Evolutionary conservation across 495 filamentous ascomycete genomes (phyloP).

Genomic region (Neurospora cerealis): DNA sequence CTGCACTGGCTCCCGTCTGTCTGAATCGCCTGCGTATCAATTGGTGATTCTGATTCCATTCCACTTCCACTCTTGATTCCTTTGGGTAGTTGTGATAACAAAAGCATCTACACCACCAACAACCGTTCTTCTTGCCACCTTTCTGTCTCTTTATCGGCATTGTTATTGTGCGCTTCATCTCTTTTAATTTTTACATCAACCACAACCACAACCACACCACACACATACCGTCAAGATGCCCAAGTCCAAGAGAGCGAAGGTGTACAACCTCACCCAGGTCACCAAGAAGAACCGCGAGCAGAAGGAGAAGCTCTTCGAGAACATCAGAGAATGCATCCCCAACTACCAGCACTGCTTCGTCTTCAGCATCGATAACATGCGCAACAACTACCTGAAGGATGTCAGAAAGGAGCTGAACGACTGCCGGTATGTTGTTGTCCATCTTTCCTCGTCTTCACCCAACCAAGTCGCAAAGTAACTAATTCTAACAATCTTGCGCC

Average conservation of each 20-base stretch:
- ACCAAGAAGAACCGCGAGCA: slow-evolving; percentile 84
- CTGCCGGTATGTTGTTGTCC: slow-evolving; percentile 52
- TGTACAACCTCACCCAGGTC: slow-evolving; percentile 82
- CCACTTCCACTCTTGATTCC: background rate
- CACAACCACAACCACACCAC: background rate
- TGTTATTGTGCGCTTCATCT: background rate
- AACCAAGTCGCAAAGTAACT: background rate
- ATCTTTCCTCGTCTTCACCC: background rate
- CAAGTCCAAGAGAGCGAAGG: slow-evolving; percentile 83
- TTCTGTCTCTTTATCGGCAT: background rate
- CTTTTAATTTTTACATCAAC: background rate
- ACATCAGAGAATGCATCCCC: slow-evolving; percentile 76
- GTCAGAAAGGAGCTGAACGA: slow-evolving; percentile 75
- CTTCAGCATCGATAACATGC: slow-evolving; percentile 95
- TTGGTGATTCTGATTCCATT: background rate
- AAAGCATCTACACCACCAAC: background rate
- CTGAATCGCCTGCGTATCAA: background rate
- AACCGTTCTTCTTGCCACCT: background rate
- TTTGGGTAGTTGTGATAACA: background rate
- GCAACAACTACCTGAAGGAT: slow-evolving; percentile 92
- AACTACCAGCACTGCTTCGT: slow-evolving; percentile 85
- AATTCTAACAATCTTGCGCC: background rate
- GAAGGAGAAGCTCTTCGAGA: slow-evolving; percentile 75
- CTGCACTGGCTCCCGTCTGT: background rate
- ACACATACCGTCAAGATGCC: slow-evolving; percentile 57